Percentiles rank a stretch among this genome's conserved stretches.
Evolutionary conservation across 179 eudicot species (phyloP).

Genomic region (Amaranthus tricolor): DNA sequence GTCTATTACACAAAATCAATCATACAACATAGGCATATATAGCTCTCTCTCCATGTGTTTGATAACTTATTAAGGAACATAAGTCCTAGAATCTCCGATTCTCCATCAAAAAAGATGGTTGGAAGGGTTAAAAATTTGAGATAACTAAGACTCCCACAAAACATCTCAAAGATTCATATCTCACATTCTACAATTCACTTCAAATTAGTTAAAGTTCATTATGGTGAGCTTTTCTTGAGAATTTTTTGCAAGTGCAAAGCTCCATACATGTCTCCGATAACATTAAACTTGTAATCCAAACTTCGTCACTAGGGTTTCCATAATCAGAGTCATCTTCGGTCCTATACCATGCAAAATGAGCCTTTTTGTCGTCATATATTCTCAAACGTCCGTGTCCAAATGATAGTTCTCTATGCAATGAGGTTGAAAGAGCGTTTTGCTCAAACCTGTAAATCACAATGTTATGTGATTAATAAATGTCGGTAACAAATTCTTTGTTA

Average conservation of each 20-base stretch:
- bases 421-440: slow-evolving; percentile 14
- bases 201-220: slow-evolving; percentile 29
- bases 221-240: slow-evolving; percentile 1
- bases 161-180: background rate
- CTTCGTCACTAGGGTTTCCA: slow-evolving; percentile 27
- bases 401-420: slow-evolving; percentile 33
- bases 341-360: slow-evolving; percentile 34
- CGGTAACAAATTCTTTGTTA: background rate
- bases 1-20: background rate
- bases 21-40: background rate
- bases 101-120: background rate
- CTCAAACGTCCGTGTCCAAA: slow-evolving; percentile 38
- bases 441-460: slow-evolving; percentile 23
- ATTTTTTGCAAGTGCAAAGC: slow-evolving; percentile 28
- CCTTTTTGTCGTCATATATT: slow-evolving; percentile 35
- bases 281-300: slow-evolving; percentile 28
- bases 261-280: slow-evolving; percentile 27
- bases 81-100: background rate
- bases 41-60: background rate
- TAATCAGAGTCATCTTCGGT: slow-evolving; percentile 23
- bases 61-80: background rate
- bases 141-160: background rate
- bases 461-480: background rate
- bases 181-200: background rate
- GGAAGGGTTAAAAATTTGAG: background rate